Evolutionary conservation across 2,329 filamentous ascomycete genomes (phyloP).

Genomic region (Scorias spongiosa): DNA sequence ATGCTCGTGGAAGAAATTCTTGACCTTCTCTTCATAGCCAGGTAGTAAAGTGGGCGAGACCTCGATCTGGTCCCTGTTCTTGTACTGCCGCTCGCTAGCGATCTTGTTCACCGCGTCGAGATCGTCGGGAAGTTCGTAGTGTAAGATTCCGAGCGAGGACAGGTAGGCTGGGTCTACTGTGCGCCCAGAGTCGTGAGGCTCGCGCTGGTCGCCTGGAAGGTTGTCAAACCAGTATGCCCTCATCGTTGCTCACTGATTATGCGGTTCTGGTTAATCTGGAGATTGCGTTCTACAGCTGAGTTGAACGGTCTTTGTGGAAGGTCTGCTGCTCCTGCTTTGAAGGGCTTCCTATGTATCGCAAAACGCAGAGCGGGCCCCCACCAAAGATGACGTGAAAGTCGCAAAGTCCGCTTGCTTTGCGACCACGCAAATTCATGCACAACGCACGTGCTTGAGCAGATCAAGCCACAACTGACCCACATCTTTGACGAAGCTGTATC

Average conservation of each 20-base stretch:
- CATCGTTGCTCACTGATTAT: constrained; percentile 31
- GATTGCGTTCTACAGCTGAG: too few relatives aligned
- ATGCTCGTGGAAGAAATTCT: constrained; percentile 87
- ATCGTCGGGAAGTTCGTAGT: constrained; percentile 50
- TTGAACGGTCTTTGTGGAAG: too few relatives aligned
- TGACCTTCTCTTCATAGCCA: constrained; percentile 84
- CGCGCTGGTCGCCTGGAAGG: constrained; percentile 68
- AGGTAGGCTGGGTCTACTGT: constrained; percentile 51
- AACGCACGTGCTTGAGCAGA: too few relatives aligned
- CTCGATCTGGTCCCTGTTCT: constrained; percentile 85
- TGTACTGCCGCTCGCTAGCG: constrained; percentile 64
- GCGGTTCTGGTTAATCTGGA: too few relatives aligned
- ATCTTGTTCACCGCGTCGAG: constrained; percentile 57
- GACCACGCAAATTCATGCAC: too few relatives aligned
- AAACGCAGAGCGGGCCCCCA: too few relatives aligned
- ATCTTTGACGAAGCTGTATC: too few relatives aligned
- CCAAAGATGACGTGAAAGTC: too few relatives aligned
- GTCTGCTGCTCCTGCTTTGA: too few relatives aligned
- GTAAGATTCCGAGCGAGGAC: constrained; percentile 61
- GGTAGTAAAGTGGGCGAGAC: constrained; percentile 77
- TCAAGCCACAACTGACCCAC: too few relatives aligned
- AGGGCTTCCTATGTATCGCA: too few relatives aligned
- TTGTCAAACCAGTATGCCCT: constrained; percentile 61
- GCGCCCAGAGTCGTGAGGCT: constrained; percentile 72
- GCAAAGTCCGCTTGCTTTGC: too few relatives aligned